Conservation (phyloP, 2,329 filamentous ascomycete genomes). For the Pseudopithomyces chartarum region DNA sequence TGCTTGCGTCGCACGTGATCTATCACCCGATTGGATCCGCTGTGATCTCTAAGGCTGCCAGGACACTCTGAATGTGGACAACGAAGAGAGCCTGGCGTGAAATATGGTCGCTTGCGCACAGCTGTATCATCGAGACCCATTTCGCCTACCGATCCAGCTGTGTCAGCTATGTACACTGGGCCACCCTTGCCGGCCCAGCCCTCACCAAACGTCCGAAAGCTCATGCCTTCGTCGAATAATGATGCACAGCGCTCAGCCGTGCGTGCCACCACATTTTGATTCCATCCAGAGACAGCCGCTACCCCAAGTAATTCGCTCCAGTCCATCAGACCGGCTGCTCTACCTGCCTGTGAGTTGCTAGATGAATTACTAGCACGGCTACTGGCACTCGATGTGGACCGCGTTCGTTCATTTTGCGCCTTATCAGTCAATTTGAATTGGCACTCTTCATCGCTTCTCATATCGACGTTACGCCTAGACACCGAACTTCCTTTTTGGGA, state of each 20-base stretch:
- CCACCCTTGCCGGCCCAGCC: constrained; percentile 25
- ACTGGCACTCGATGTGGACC: constrained; percentile 18
- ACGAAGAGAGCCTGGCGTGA: background rate
- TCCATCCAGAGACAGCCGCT: constrained; percentile 75
- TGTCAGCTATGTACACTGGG: constrained; percentile 40
- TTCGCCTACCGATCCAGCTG: constrained; percentile 21
- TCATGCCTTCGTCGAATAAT: constrained; percentile 76
- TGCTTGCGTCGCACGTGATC: constrained; percentile 56
- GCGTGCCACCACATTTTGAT: constrained; percentile 66
- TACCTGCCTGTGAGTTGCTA: constrained; percentile 15
- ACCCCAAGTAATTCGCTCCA: constrained; percentile 86
- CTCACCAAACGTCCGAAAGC: constrained; percentile 62
- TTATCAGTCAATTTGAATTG: constrained; percentile 7
- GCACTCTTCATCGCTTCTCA: constrained; percentile 18
- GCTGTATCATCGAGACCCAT: background rate
- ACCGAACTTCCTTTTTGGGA: constrained; percentile 43
- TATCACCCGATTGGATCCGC: constrained; percentile 33
- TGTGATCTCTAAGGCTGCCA: constrained; percentile 31
- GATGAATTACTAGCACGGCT: constrained; percentile 14
- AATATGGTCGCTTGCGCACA: background rate
- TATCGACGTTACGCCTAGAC: constrained; percentile 41
- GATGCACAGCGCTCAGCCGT: constrained; percentile 74
- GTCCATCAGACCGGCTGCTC: constrained; percentile 52
- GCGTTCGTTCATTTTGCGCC: constrained; percentile 10
- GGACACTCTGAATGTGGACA: constrained; percentile 43